Base-by-base conservation (phyloP, 2,329 filamentous ascomycete genomes). In the Alternaria tenuissima region DNA sequence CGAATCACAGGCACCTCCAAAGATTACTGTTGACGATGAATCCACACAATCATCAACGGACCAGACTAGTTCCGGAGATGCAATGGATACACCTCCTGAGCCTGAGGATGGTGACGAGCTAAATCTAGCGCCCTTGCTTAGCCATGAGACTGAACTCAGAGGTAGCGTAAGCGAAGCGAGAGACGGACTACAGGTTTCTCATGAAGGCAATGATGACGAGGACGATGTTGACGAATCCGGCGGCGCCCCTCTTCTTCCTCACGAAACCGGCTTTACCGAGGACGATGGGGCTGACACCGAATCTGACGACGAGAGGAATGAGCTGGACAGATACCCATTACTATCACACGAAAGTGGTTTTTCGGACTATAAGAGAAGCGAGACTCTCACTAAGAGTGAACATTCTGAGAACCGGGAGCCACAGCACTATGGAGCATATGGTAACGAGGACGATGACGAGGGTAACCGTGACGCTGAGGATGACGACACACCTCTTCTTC, bases 341-440 rank as follows among this genome's bases (percentile, higher is more conserved):
- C 65, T 81, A 43, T 70, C 73, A 22, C 78, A 81, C 39, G 79
- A 81, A 62, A 74, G 74, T 55, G 62, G 61, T 5, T 62, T 64
- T 56, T 48, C 72, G 49, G 54, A 59, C 32, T 56, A 60, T 44
- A 62, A 55, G 49, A 46, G 36, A 55, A 64, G 66, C 55, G 65
- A 63, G 51, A 49, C 44, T 7, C 52, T 43, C 65, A 60, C 67
- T 65, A 49, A 62, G 30, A 57, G 67, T 67, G 44, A 68, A 61
- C 44, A 68, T 30, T 24, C 34, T 7, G 55, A 56, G 7, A 52
- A 59, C 9, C 57, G 57, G 20, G 59, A 66, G 18, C 58, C 61
- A 42, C 52, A 63, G 38, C 64, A 67, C 26, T 61, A 66, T 41
- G 52, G 28, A 5, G 51, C 49, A 14, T 63, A 64, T 24, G 46